Conservation (phyloP, 345 rosid species). For the Ceriops tagal region DNA sequence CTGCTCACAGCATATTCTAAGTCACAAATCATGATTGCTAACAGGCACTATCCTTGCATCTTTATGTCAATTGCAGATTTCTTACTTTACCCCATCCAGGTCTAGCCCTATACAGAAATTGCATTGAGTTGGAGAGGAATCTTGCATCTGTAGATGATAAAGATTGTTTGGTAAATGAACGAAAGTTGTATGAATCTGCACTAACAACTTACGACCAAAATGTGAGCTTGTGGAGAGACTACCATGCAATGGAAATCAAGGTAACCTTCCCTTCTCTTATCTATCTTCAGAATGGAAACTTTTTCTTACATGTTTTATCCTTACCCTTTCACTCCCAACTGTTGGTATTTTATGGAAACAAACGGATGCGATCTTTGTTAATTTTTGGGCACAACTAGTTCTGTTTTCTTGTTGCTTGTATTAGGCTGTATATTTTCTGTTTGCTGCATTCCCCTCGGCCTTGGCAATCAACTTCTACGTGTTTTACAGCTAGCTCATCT, state of each 20-base stretch:
- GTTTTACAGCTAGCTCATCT: too few species aligned
- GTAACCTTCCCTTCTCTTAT: conserved; percentile 21
- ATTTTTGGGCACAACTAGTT: too few species aligned
- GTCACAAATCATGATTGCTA: not conserved
- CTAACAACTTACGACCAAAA: conserved; percentile 59
- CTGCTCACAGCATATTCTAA: not conserved
- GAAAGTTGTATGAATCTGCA: conserved; percentile 80
- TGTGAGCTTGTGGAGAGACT: conserved; percentile 65
- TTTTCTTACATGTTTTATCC: not conserved
- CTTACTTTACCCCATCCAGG: conserved; percentile 75
- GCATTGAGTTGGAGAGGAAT: conserved; percentile 77
- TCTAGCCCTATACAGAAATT: conserved; percentile 50
- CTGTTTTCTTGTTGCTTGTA: too few species aligned
- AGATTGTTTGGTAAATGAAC: conserved; percentile 48
- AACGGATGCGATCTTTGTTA: too few species aligned
- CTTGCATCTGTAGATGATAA: conserved; percentile 55
- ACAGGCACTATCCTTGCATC: conserved; percentile 4
- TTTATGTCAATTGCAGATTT: conserved; percentile 49
- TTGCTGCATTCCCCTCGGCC: too few species aligned
- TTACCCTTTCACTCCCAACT: not conserved
- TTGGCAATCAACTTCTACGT: too few species aligned
- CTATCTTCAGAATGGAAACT: not conserved
- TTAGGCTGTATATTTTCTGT: too few species aligned
- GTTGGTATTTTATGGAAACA: too few species aligned
- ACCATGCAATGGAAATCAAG: conserved; percentile 68